Evolutionary conservation across 345 rosid genomes (phyloP), one percentile per base, ranked within the genome.

Genomic region (Lumnitzera littorea): DNA sequence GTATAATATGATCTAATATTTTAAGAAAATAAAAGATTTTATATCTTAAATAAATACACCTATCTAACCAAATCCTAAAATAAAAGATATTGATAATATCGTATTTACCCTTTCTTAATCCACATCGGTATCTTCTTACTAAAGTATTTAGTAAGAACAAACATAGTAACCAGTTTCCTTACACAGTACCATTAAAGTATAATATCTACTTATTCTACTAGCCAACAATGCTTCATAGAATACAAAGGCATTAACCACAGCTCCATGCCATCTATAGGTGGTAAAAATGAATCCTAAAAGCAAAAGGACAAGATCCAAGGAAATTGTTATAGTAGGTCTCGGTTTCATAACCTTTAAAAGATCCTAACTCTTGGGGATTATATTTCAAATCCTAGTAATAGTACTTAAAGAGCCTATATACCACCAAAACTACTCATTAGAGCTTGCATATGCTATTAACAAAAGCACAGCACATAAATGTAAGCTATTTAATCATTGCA

Each of bases 341-440:
- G 96, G 96, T 50, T 82, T 85, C 55, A 96, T 94, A 71, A 89
- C 67, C 76, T 89, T 92, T 51, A 92, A 74, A 64, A 87, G 95
- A 82, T 77, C 94, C 80, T 92, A 96, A 60, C 97, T 91, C 60
- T 77, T 92, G 64, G 84, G 54, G 12, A 92, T 94, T 43, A 89
- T 92, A 62, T 75, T 92, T 67, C 65, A 74, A 23, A 89, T 87
- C 74, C 98, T 85, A 31, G 98, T 89, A 64, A 89, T 87, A 60
- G 94, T 90, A 69, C 98, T 96, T 71, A 89, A 92, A 61, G 96
- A 92, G 77, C 96, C 96, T 87, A 89, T 87, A 96, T 92, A 94
- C 91, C 87, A 78, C 64, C 83, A 74, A 84, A 69, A 66, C 58
- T 70, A 65, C 56, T 65, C 74, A 76, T 70, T 67, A 80, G 80